Evolutionary conservation across 306 rosid genomes (phyloP), one percentile per base, ranked within the genome.

Genomic region (Nissolia schottii): DNA sequence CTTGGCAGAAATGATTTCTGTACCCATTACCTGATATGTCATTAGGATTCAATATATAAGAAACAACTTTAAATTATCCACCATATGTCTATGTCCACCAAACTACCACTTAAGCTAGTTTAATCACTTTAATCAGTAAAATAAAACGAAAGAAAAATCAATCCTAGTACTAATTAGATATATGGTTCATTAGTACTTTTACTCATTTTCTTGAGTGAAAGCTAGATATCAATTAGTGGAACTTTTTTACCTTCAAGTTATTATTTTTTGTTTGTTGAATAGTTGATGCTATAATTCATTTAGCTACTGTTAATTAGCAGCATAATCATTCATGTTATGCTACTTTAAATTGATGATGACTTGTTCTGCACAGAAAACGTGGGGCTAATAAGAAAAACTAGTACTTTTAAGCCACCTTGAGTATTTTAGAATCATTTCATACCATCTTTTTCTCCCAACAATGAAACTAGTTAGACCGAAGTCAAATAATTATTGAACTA

Each of bases 361-460:
- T n/a, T 7, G 19, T 14, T 63, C 34, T 38, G 38, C 69, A 37
- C 13, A 2, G 6, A 63, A 20, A 62, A 22, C 7, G 35, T 63
- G 24, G 29, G 53, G 50, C 51, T 23, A 13, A 15, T 19, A 22
- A 12, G 27, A 6, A 63, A 8, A 20, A 50, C 34, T 37, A n/a
- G n/a, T n/a, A 78, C 32, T 29, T 20, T 48, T 16, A 62, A 56
- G 45, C 58, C 80, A 35, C 74, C 9, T 56, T 60, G 66, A 60
- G 7, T 46, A 34, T 60, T 80, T 14, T 14, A 64, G 51, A 60
- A 79, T 79, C 76, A 59, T 61, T 15, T 15, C 38, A 70, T 70
- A 12, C 18, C 25, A 61, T n/a, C 32, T 80, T 45, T n/a, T 60
- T 60, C 29, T 55, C 20, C 51, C 25, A 15, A 20, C 45, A 23